Evolutionary conservation across 139 green algal species (phyloP), one percentile per base, ranked within the genome.

Genomic region (Chlamydomonas sp.): DNA sequence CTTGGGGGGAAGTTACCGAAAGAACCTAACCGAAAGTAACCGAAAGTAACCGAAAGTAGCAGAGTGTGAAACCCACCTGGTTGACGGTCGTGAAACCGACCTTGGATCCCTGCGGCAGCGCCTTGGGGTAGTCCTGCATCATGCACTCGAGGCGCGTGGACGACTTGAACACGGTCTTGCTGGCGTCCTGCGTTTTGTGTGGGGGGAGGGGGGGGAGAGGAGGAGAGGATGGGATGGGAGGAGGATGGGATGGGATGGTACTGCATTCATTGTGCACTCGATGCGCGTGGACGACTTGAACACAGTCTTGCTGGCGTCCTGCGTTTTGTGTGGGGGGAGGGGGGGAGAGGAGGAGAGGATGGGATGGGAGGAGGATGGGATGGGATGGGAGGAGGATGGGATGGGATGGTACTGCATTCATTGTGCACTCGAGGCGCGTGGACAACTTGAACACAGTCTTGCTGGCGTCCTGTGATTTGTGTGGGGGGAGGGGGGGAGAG

Each of bases 121-220:
- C 83, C 66, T 91, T 89, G n/a, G 90, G 88, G 70, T 90, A 94
- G 76, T 96, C 95, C 83, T 96, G 94, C 95, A 99, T 99, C 95
- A 99, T 98, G 86, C 95, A 98, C 82, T 99, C 95, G n/a, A 98
- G 84, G 1, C 95, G 87, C 1, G 95, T 98, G 75, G 81, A 81
- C 60, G 73, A 88, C 81, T 99, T 98, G 83, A 99, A 99, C 1
- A 63, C 70, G 1, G 86, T 95, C 69, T 86, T 89, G 73, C 65
- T 88, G 38, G 76, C 76, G 77, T 99, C 95, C 57, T 83, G 88
- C 72, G 16, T 34, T 16, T 16, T 16, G 54, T 63, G 54, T 16
- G 31, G 64, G 38, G 35, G 38, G 8, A 47, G 60, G 35, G 30
- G 22, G 35, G 35, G 34, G 62, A 22, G 35, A 33, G 36, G 34